phyloP scores from a whole-genome alignment of 176 grass and related monocot genomes.

The Triticum timopheevii region DNA sequence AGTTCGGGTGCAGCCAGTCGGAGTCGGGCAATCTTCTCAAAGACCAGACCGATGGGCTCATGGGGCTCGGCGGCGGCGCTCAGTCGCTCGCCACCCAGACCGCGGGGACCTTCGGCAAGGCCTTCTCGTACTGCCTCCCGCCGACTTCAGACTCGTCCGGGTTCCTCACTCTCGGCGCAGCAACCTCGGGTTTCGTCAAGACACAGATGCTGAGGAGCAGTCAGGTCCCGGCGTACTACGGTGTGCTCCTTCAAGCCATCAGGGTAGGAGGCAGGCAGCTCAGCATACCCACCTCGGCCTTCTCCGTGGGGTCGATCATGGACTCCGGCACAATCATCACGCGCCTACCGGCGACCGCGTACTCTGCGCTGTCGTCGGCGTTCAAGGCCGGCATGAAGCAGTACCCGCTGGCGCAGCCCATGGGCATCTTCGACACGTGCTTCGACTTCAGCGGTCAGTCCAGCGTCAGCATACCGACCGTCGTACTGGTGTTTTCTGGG shows the following conservation, averaged over 20 bases:
- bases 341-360: slow-evolving; percentile 43
- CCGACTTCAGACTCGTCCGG: slow-evolving; percentile 17
- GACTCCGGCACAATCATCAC: slow-evolving; percentile 66
- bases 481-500: slow-evolving; percentile 39
- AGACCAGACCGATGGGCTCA: too few relatives aligned
- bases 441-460: slow-evolving; percentile 36
- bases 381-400: slow-evolving; percentile 49
- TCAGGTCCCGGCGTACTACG: slow-evolving; percentile 51
- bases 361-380: slow-evolving; percentile 53
- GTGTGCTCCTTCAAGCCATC: slow-evolving; percentile 40
- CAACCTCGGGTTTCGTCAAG: slow-evolving; percentile 12
- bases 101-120: slow-evolving; percentile 19
- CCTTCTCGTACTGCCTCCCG: slow-evolving; percentile 79
- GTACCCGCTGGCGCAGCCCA: slow-evolving; percentile 20
- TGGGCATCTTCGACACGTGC: slow-evolving; percentile 44
- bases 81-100: not conserved
- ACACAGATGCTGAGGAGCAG: slow-evolving; percentile 40
- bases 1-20: slow-evolving; percentile 52
- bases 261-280: slow-evolving; percentile 43
- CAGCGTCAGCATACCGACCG: slow-evolving; percentile 10
- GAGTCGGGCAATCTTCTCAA: too few relatives aligned
- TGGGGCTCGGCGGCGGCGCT: too few relatives aligned
- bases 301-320: slow-evolving; percentile 45
- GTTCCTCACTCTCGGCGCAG: slow-evolving; percentile 53
- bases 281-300: slow-evolving; percentile 27